Conservation (phyloP, 2,329 filamentous ascomycete species). For the Colletotrichum spinosum region DNA sequence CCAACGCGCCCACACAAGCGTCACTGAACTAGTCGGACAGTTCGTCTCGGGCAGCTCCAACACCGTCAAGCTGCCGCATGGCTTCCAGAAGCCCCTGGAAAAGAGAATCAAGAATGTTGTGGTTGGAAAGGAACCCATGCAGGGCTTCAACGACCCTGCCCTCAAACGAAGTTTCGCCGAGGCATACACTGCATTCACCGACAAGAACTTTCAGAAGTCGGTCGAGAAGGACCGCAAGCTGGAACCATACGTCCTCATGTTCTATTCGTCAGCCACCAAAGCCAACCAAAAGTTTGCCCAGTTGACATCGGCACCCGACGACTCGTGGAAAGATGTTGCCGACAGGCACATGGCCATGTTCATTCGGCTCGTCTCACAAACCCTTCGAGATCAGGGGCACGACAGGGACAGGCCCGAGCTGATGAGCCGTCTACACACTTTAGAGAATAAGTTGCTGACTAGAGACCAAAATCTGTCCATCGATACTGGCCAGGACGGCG, state of each 20-base stretch:
- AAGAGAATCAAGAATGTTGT: constrained; percentile 86
- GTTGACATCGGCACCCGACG: constrained; percentile 80
- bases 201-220: constrained; percentile 85
- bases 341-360: constrained; percentile 96
- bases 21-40: constrained; percentile 90
- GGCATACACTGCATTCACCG: constrained; percentile 93
- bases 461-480: constrained; percentile 91
- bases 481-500: constrained; percentile 67
- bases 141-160: constrained; percentile 89
- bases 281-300: constrained; percentile 82
- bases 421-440: constrained; percentile 78
- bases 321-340: constrained; percentile 90
- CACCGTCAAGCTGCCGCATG: constrained; percentile 67
- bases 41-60: constrained; percentile 69
- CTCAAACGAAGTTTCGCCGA: constrained; percentile 95
- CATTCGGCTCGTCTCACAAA: constrained; percentile 84
- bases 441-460: constrained; percentile 93
- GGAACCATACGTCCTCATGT: constrained; percentile 93
- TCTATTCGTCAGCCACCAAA: constrained; percentile 94
- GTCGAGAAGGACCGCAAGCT: constrained; percentile 95
- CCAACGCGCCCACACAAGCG: constrained; percentile 74
- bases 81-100: constrained; percentile 64
- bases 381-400: constrained; percentile 86
- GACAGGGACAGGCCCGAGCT: constrained; percentile 88
- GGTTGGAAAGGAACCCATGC: constrained; percentile 83